Conservation (phyloP, 23 red algal species). For the Gracilaria caudata region DNA sequence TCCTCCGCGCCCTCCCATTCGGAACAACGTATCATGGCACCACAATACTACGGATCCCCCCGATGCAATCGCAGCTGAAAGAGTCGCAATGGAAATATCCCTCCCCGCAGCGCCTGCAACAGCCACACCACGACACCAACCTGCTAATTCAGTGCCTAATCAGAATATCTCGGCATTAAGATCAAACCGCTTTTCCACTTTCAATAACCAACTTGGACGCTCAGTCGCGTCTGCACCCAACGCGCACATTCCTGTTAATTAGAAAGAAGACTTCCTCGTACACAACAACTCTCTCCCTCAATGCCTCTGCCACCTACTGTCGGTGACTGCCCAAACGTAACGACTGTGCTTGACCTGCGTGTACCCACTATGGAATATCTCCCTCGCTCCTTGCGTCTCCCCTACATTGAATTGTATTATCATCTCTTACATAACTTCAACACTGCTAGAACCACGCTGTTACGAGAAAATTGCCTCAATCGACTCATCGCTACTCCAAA, state of each 20-base stretch:
- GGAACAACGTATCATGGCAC: too few species aligned
- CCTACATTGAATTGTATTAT: conserved; percentile 1
- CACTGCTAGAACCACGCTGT: neutral
- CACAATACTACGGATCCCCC: too few species aligned
- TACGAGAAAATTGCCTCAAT: neutral
- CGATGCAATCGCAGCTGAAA: too few species aligned
- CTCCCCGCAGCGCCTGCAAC: too few species aligned
- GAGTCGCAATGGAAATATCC: too few species aligned
- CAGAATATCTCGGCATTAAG: too few species aligned
- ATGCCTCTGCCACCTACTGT: conserved; percentile 6
- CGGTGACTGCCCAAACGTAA: neutral
- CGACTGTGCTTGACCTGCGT: neutral
- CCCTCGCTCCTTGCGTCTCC: neutral
- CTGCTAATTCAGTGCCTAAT: too few species aligned
- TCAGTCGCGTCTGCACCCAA: neutral
- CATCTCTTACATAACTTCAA: neutral
- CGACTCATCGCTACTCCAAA: neutral
- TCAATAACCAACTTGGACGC: neutral
- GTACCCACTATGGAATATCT: neutral
- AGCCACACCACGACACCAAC: too few species aligned
- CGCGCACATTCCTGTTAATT: neutral
- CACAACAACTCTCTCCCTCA: neutral
- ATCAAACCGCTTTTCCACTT: neutral
- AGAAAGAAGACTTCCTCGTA: neutral
- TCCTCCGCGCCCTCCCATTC: too few species aligned